Conservation (phyloP, 2,329 filamentous ascomycete species). For the Diaporthe australafricana region DNA sequence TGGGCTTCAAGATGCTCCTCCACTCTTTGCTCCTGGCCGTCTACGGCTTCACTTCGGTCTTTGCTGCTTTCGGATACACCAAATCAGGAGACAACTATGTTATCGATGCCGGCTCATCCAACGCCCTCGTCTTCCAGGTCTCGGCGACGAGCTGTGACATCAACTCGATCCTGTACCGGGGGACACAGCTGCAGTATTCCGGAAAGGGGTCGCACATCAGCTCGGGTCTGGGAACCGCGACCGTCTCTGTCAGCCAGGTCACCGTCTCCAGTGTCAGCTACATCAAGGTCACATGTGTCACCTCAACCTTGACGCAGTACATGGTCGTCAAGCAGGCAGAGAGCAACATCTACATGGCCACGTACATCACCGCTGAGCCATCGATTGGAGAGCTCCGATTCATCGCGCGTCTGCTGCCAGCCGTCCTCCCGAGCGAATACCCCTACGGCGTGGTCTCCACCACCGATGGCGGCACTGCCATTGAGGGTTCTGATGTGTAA, state of each 20-base stretch:
- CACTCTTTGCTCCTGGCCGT: constrained; percentile 41
- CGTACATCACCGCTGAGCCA: constrained; percentile 60
- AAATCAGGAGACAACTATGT: constrained; percentile 50
- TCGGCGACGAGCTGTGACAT: constrained; percentile 60
- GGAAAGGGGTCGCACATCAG: constrained; percentile 61
- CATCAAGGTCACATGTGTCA: constrained; percentile 63
- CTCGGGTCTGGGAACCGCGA: constrained; percentile 63
- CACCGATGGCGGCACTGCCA: constrained; percentile 56
- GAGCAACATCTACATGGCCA: constrained; percentile 62
- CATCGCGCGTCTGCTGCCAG: constrained; percentile 50
- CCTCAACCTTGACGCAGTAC: constrained; percentile 59
- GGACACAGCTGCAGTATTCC: constrained; percentile 62
- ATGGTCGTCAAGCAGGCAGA: constrained; percentile 62
- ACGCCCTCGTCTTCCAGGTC: constrained; percentile 30
- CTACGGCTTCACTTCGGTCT: constrained; percentile 43
- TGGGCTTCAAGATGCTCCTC: constrained; percentile 41
- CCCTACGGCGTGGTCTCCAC: constrained; percentile 56
- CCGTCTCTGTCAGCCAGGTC: constrained; percentile 50
- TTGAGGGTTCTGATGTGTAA: constrained; percentile 59
- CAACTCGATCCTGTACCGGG: constrained; percentile 62
- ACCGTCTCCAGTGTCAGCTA: constrained; percentile 47
- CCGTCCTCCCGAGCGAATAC: constrained; percentile 47
- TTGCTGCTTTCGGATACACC: constrained; percentile 48
- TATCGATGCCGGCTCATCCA: constrained; percentile 52
- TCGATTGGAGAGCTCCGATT: constrained; percentile 63